Evolutionary conservation across 2,329 filamentous ascomycete genomes (phyloP).

Genomic region (Drechslerella coelobrocha): DNA sequence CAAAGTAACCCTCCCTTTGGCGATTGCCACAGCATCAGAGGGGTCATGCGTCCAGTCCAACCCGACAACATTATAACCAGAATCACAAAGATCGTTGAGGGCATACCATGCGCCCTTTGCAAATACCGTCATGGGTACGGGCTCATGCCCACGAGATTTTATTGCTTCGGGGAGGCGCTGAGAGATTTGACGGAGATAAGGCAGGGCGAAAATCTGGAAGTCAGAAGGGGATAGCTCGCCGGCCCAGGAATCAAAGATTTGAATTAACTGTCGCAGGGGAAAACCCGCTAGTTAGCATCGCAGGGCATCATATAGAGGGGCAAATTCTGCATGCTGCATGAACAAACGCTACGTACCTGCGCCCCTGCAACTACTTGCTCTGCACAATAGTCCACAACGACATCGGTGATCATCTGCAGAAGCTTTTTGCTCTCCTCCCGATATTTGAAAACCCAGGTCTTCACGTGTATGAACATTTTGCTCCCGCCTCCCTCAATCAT

Average conservation of each 20-base stretch:
- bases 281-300: background rate
- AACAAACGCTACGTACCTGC: conserved; percentile 65
- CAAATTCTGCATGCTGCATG: background rate
- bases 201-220: conserved; percentile 84
- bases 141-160: conserved; percentile 74
- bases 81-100: conserved; percentile 81
- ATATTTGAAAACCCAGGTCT: conserved; percentile 96
- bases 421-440: conserved; percentile 78
- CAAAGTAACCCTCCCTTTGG: conserved; percentile 78
- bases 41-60: conserved; percentile 95
- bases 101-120: conserved; percentile 98
- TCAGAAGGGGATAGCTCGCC: conserved; percentile 85
- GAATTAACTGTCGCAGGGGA: conserved; percentile 76
- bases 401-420: conserved; percentile 87
- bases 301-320: background rate
- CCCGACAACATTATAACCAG: conserved; percentile 91
- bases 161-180: conserved; percentile 77
- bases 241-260: conserved; percentile 99
- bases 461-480: conserved; percentile 91
- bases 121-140: conserved; percentile 96
- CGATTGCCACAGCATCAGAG: conserved; percentile 78
- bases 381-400: conserved; percentile 93
- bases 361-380: conserved; percentile 91
- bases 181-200: conserved; percentile 84
- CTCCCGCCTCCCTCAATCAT: conserved; percentile 98